Conservation (phyloP, 208 protist species). For the Entamoeba nuttalli region DNA sequence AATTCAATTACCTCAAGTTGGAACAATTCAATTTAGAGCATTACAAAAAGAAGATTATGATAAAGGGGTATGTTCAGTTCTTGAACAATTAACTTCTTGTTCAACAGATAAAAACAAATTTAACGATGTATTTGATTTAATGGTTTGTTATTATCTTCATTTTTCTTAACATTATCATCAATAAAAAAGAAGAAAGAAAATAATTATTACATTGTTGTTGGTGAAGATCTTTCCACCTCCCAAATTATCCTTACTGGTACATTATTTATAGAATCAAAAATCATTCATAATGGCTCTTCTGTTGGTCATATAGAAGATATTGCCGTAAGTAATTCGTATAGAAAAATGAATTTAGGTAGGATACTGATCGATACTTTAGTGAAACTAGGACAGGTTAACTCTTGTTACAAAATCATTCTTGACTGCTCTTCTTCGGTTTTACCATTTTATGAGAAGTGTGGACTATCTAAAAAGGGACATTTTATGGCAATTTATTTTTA, state of each 20-base stretch:
- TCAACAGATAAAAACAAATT: not conserved
- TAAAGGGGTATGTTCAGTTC: not conserved
- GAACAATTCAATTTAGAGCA: not conserved
- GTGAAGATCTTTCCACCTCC: not conserved
- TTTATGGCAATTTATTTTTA: not conserved
- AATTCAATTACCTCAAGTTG: not conserved
- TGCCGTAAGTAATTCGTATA: not conserved
- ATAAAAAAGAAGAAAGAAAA: too few species aligned
- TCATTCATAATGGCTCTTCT: conserved; percentile 1
- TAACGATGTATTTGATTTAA: not conserved
- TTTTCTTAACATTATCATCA: too few species aligned
- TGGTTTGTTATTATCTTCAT: not conserved
- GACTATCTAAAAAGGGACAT: not conserved
- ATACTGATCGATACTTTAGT: not conserved
- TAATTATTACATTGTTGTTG: conserved; percentile 15
- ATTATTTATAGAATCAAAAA: conserved; percentile 10
- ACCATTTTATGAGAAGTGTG: conserved; percentile 14
- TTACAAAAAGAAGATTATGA: not conserved
- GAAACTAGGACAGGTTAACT: not conserved
- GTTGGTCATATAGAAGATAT: conserved; percentile 27
- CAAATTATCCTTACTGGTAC: not conserved
- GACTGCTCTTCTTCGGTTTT: not conserved
- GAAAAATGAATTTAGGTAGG: not conserved
- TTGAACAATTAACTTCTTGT: not conserved
- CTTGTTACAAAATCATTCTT: conserved; percentile 17